Percentiles rank a stretch among this genome's conserved stretches.
Evolutionary conservation across 2,329 filamentous ascomycete species (phyloP).

Genomic region (Penicillium expansum): DNA sequence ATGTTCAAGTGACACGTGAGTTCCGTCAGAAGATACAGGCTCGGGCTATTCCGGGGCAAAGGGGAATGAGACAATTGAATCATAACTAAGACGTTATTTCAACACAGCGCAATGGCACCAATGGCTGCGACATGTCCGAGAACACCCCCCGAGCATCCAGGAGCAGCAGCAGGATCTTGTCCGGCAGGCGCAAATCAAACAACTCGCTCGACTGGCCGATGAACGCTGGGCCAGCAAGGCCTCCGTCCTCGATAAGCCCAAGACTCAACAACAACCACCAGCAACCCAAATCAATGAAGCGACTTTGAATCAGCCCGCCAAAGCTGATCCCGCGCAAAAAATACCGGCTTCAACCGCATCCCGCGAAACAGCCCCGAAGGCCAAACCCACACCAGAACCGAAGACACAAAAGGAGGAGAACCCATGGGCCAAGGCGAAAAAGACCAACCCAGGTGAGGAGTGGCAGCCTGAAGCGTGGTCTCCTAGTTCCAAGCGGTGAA

Average conservation of each 20-base stretch:
- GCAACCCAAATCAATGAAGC: constrained; percentile 46
- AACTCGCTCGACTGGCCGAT: constrained; percentile 59
- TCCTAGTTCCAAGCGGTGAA: constrained; percentile 45
- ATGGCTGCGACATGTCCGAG: constrained; percentile 63
- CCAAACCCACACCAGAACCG: constrained; percentile 10
- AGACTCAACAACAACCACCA: constrained; percentile 48
- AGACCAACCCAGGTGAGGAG: constrained; percentile 56
- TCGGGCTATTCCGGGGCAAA: background rate
- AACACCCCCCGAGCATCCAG: constrained; percentile 53
- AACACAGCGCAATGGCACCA: constrained; percentile 63
- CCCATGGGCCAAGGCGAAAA: constrained; percentile 59
- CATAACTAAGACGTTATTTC: constrained; percentile 14
- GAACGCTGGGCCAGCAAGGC: constrained; percentile 60
- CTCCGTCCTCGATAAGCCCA: constrained; percentile 57
- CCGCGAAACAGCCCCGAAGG: background rate
- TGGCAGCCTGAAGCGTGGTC: constrained; percentile 67
- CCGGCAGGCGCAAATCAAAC: constrained; percentile 58
- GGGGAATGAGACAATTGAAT: background rate
- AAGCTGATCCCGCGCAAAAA: constrained; percentile 25
- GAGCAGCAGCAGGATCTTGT: constrained; percentile 59
- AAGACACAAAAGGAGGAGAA: constrained; percentile 34
- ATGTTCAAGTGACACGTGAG: constrained; percentile 60
- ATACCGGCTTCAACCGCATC: background rate
- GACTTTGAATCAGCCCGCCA: constrained; percentile 36
- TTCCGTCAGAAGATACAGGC: constrained; percentile 6